Evolutionary conservation across 2,329 filamentous ascomycete genomes (phyloP), one percentile per base, ranked within the genome.

Genomic region (Fusarium continuum): DNA sequence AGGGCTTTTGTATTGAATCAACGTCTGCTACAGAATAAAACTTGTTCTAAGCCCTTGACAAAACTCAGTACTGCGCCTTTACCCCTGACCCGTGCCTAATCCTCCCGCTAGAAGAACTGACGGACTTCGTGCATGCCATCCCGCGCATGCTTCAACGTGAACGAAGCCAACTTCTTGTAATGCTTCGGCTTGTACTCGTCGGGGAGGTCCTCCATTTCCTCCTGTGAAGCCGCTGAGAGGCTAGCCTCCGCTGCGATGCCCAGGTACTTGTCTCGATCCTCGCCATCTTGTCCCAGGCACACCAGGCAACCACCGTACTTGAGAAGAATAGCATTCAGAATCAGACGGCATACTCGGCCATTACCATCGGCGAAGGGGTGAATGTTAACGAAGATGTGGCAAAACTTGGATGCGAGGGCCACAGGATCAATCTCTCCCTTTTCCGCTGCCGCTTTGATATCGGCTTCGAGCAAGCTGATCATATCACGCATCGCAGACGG

Each of bases 311-410:
- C 23, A 0, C 38, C 44, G 14, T 49, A 75, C 29, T 73, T 74
- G 8, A 76, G n/a, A 1, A 77, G 64, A 2, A 77, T 35, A 2
- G 68, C 59, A 44, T 77, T 78, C 0, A 77, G 46, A 4, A 78
- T 47, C 4, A 78, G 64, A 1, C 75, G 68, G 25, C 70, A 74
- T 23, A 69, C 63, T 4, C 73, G 65, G 0, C 74, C 76, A 23
- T 78, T 78, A 2, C 74, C 75, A 28, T 76, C 74, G 4, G 61
- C 53, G 20, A 77, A 78, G 2, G 75, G 76, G 13, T 77, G 73
- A 8, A 77, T 76, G 14, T 63, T 71, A 29, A 74, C 68, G 39
- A 78, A 73, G 0, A 51, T 46, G 11, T 76, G 66, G 22, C 64
- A 72, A 14, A 72, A 72, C 23, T 70, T 68, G 13, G 68, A 68